Base-by-base conservation (phyloP, 345 rosid species). In the Punica granatum region DNA sequence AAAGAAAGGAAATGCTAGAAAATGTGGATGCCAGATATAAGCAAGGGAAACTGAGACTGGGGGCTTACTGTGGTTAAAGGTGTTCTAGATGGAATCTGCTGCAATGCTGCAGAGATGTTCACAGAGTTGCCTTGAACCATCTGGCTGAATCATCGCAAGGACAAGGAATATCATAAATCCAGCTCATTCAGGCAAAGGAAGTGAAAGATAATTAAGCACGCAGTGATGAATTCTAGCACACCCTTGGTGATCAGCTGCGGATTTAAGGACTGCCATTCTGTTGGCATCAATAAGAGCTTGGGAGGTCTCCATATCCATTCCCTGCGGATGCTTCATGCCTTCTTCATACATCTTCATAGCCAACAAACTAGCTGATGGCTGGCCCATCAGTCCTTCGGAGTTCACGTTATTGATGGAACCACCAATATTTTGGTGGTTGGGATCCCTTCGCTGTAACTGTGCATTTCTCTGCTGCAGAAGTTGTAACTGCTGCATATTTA, bases 281-380 rank as follows among this genome's bases (percentile, higher is more conserved):
- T 78, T 83, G 70, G 86, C 76, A 80, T 87, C 88, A 42, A 80
- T 67, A n/a, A 76, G 36, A 67, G 83, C 76, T 31, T 81, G 70
- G 11, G 90, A 83, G 49, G 90, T 77, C 60, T 80, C 92, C 15
- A 80, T 71, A 66, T 85, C 85, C 75, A 83, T 41, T 15, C 79
- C 75, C 75, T 85, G 80, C 30, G 88, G 75, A 66, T 79, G 73
- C 68, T 83, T 83, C 79, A 80, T 79, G 9, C 83, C 83, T 54
- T 84, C 90, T 79, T 83, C 90, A 66, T 83, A 79, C 76, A 85
- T 75, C 74, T 81, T 85, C 85, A 83, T 80, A 51, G 92, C 88
- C 80, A 83, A 69, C 23, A 80, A 74, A 75, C 83, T 81, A 33
- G 88, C 77, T 26, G 88, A 77, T 70, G 87, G 76, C 66, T 81